Evolutionary conservation across 257 asterid species (phyloP), one percentile per base, ranked within the genome.

Genomic region (Cynanchum wilfordii): DNA sequence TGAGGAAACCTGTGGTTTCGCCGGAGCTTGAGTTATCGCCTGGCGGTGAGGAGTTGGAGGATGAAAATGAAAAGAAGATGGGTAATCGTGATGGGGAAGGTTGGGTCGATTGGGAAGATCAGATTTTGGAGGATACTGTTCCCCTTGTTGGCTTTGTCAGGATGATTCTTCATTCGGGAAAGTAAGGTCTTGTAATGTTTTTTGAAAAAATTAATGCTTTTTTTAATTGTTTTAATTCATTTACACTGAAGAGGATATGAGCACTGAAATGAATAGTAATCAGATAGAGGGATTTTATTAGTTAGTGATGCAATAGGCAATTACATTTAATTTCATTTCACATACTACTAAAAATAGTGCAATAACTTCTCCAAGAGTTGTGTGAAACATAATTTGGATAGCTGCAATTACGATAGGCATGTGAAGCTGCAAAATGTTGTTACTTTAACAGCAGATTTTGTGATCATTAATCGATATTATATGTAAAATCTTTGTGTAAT

Each of bases 61-160:
- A 78, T 5, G 76, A 78, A 12, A 83, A 73, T 44, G 84, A 73
- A 65, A 84, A 79, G 22, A 29, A 70, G 56, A 87, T 58, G 77
- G 75, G 73, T 51, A 75, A 76, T 20, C 81, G 80, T 72, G 88
- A 76, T 65, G 89, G 76, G 69, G 88, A 78, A 51, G 76, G 82
- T 70, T 85, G 90, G 97, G 86, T 95, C 47, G 97, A 95, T 77
- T 92, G 97, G 97, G 99, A 95, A 80, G 96, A 95, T 77, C 89
- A 79, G 87, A 95, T 95, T 85, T 88, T 95, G 84, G 94, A 86
- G 88, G 96, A 89, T 49, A 95, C 99, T 20, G 95, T 87, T 44
- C 99, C 99, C 10, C 92, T 92, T 47, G 98, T 95, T 59, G 93
- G 93, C 1, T 88, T 89, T 66, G 96, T 86, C 45, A 80, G 96